Conservation (phyloP, 352 stramenopile genomes). For the Lagenidium sp. region DNA sequence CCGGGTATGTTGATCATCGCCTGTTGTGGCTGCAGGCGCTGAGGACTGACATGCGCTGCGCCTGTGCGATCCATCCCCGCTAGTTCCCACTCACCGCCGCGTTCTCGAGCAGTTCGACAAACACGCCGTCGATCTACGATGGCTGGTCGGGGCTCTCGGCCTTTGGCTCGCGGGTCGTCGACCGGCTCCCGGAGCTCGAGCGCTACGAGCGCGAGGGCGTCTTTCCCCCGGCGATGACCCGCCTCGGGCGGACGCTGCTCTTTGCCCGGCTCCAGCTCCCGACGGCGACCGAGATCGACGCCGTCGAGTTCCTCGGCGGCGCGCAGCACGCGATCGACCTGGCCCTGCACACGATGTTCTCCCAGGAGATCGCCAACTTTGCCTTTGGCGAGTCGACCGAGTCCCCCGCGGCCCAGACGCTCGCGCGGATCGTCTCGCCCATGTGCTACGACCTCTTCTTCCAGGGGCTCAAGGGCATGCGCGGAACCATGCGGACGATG, state of each 20-base stretch:
- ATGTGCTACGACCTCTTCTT: constrained; percentile 22
- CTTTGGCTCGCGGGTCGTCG: constrained; percentile 13
- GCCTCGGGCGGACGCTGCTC: constrained; percentile 10
- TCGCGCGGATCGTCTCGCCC: constrained; percentile 17
- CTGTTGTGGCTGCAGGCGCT: no score
- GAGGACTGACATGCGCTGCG: no score
- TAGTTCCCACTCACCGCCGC: no score
- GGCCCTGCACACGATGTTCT: constrained; percentile 19
- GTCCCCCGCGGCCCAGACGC: constrained; percentile 10
- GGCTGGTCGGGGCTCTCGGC: constrained; percentile 7
- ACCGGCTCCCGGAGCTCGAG: constrained; percentile 19
- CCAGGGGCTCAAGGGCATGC: constrained; percentile 17
- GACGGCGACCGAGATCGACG: constrained; percentile 15
- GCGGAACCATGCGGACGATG: constrained; percentile 14
- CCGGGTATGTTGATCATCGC: no score
- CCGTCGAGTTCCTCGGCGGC: constrained; percentile 17
- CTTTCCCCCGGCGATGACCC: constrained; percentile 15
- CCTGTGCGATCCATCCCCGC: no score
- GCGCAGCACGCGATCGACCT: constrained; percentile 20
- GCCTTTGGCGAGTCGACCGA: constrained; percentile 10
- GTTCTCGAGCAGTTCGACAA: no score
- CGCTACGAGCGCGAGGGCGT: constrained; percentile 18
- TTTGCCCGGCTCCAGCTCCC: constrained; percentile 18
- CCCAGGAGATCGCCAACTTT: constrained; percentile 18
- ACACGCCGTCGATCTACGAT: constrained; percentile 11